Conservation (phyloP, 768 basidiomycete genomes). For the Coprinopsis cinerea region DNA sequence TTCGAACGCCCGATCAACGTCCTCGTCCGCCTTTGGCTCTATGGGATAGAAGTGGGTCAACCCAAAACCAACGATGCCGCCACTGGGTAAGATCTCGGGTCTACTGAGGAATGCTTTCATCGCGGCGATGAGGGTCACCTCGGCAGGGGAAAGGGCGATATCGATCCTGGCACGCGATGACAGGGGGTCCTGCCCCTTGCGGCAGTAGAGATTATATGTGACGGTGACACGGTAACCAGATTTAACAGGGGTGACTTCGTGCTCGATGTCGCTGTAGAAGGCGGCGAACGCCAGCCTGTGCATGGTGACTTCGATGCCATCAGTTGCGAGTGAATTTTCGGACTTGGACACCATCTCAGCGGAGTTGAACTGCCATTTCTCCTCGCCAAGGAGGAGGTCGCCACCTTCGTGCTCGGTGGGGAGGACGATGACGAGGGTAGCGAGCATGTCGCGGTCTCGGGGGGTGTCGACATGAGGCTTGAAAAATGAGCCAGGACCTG, state of each 20-base stretch:
- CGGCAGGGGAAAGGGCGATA: too few species aligned
- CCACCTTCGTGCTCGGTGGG: conserved; percentile 44
- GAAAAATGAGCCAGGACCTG: conserved; percentile 42
- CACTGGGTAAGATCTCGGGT: conserved; percentile 24
- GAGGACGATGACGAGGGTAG: conserved; percentile 46
- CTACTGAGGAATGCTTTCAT: too few species aligned
- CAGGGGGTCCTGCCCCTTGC: conserved; percentile 11
- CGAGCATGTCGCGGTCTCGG: conserved; percentile 38
- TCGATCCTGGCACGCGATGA: too few species aligned
- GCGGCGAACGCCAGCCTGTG: conserved; percentile 29
- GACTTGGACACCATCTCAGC: conserved; percentile 13
- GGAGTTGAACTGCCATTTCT: conserved; percentile 35
- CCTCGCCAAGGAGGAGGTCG: conserved; percentile 28
- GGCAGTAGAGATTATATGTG: conserved; percentile 35
- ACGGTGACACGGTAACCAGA: conserved; percentile 36
- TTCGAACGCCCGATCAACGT: conserved; percentile 10
- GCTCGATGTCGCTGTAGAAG: conserved; percentile 35
- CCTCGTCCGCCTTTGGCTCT: conserved; percentile 3
- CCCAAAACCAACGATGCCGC: conserved; percentile 30
- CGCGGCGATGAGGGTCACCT: too few species aligned
- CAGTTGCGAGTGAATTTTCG: too few species aligned
- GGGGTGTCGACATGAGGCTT: conserved; percentile 47
- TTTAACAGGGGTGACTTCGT: conserved; percentile 29
- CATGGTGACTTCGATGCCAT: background rate
- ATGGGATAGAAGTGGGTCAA: conserved; percentile 30